A percentile compares a stretch with the other conserved stretches of the same genome.
These are phyloP conservation scores for Salix koriyanagi DNA, from an alignment of 345 rosid genomes.

Conservation along the genomic window DNA sequence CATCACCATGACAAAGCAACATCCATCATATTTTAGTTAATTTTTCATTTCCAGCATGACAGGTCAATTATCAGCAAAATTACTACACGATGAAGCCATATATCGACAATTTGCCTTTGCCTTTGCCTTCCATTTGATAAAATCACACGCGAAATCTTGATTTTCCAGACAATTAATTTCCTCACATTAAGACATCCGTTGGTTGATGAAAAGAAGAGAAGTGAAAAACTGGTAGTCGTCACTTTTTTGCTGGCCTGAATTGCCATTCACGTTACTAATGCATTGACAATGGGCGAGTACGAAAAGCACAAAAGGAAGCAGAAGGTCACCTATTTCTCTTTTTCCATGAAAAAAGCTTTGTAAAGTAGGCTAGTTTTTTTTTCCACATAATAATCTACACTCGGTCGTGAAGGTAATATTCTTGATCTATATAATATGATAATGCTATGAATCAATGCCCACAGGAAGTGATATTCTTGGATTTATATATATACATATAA, in stretches of 20 bases:
- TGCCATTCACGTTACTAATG: neutral
- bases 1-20: neutral
- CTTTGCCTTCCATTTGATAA: neutral
- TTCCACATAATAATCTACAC: no score
- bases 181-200: neutral
- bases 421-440: neutral
- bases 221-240: neutral
- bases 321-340: neutral
- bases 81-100: neutral
- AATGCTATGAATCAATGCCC: neutral
- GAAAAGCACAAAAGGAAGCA: neutral
- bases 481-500: neutral
- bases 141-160: neutral
- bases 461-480: neutral
- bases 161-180: neutral
- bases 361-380: no score
- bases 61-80: neutral
- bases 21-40: neutral
- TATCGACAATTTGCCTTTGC: neutral
- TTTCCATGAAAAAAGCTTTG: neutral
- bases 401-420: neutral
- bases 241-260: neutral
- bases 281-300: neutral
- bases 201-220: neutral
- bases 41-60: neutral